Evolutionary conservation across 2,329 filamentous ascomycete species (phyloP), one percentile per base, ranked within the genome.

Genomic region (Hortaea werneckii): DNA sequence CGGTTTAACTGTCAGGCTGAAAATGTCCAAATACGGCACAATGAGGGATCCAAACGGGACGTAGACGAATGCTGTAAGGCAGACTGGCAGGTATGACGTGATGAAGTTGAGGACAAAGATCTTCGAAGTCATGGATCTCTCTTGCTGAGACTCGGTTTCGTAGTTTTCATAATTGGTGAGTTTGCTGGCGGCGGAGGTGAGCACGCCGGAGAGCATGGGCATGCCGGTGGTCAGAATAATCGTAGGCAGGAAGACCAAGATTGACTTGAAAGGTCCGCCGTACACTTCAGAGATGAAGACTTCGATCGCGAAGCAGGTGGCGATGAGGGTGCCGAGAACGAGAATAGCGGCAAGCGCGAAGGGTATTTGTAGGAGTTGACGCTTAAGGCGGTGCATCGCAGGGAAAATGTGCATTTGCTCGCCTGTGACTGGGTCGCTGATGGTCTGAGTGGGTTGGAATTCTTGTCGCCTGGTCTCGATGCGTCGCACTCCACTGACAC

Each of bases 81-180:
- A 82, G n/a, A 94, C 82, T 1, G 87, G 85, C 43, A 94, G 80
- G 63, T 95, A 96, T 0, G 89, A 94, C 5, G 88, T 94, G 67
- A 96, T 90, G 67, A 95, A 95, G 70, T 95, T 94, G 59, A 96
- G 78, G 10, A 96, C 81, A 59, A 98, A 96, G 30, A 94, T 84
- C 71, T 98, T 98, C 48, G 86, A 82, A 0, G 92, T 87, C 61
- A 95, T 78, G 1, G 89, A 85, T 13, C 85, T 79, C 49, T 94
- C 80, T 58, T 95, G 85, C 10, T 82, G 82, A 54, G 89, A 87
- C 47, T 85, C 77, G 0, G 87, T 96, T 57, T 89, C 85, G 63
- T 96, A 95, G 61, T 98, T 98, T 61, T 98, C 92, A 54, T 81
- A 80, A 10, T 87, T 74, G 0, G 85, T 95, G 37, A 98, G 71